phyloP scores from a whole-genome alignment of 768 basidiomycete genomes.

The Xerocomellus chrysenteron region DNA sequence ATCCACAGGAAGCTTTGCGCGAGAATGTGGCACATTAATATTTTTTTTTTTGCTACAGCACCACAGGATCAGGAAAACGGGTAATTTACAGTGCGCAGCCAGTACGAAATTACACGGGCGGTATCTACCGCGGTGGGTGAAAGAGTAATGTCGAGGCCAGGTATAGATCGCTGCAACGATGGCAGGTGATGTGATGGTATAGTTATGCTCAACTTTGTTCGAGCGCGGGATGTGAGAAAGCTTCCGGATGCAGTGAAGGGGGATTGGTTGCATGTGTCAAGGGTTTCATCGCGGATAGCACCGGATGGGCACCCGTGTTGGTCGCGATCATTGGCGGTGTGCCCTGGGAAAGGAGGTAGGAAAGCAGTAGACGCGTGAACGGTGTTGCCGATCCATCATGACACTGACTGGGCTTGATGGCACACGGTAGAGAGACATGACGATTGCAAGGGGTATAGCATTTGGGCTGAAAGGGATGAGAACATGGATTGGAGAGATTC shows the following conservation, averaged over 20 bases:
- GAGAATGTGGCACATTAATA: neutral
- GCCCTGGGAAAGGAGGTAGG: slow-evolving; percentile 1
- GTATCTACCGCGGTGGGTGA: neutral
- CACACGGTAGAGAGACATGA: neutral
- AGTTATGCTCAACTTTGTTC: neutral
- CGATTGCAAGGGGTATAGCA: neutral
- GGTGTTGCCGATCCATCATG: slow-evolving; percentile 14
- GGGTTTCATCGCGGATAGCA: slow-evolving; percentile 14
- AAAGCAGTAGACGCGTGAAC: neutral
- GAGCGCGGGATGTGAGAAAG: slow-evolving; percentile 1
- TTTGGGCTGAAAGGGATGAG: neutral
- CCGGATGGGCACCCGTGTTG: slow-evolving; percentile 8
- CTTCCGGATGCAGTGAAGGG: slow-evolving; percentile 6
- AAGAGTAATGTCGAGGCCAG: neutral
- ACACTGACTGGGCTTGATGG: too few species aligned
- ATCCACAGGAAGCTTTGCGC: slow-evolving; percentile 16
- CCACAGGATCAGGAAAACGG: slow-evolving; percentile 13
- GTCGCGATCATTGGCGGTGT: slow-evolving; percentile 21
- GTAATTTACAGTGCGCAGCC: neutral
- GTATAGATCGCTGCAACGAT: slow-evolving; percentile 8
- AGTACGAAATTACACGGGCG: neutral
- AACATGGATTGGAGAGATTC: too few species aligned
- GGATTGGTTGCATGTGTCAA: neutral
- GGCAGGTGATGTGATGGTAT: slow-evolving; percentile 3
- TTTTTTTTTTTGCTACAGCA: slow-evolving; percentile 13